Base-by-base conservation (phyloP, 2,329 filamentous ascomycete species). In the Dactylellina cionopaga region DNA sequence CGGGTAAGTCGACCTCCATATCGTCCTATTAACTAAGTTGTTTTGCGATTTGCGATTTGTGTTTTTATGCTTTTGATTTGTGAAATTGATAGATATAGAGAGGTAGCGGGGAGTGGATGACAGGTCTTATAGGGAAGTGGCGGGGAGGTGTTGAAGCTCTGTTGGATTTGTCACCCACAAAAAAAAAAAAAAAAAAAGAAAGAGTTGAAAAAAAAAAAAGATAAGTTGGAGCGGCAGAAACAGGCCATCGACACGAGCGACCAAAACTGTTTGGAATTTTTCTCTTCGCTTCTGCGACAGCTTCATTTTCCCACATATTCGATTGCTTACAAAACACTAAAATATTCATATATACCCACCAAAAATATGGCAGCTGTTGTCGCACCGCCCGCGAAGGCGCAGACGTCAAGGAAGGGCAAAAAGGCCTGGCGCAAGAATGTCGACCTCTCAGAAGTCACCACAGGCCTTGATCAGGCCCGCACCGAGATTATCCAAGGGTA, bases 391-490 rank as follows among this genome's bases (percentile, higher is more conserved):
- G n/a, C 60, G 60, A 72, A 72, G 37, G 92, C 87, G 75, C 95
- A 99, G 81, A 88, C 92, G 24, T 98, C 94, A 3, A 87, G 95
- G 79, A 99, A 99, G 81, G 95, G 96, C 77, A 98, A 98, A 83
- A 98, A 96, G 83, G 94, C 95, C 29, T 99, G 95, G 95, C 87
- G 95, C 79, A 99, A 98, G 81, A 96, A 99, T 82, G 92, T 99
- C 81, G 92, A 99, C 81, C 87, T 98, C 74, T 90, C 91, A 25
- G 89, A 96, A 74, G 87, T 99, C 24, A 86, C 94, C 77, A 83
- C 90, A 59, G 95, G 95, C 72, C 86, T 99, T 31, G 89, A 92
- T 74, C 86, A 90, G 78, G 83, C 96, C 76, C 92, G 95, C 78
- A 90, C 96, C 69, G 91, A 98, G 83, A 90, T 97, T 74, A 95